Evolutionary conservation across 768 basidiomycete genomes (phyloP).

Genomic region (Phlebiopsis flavidoalba): DNA sequence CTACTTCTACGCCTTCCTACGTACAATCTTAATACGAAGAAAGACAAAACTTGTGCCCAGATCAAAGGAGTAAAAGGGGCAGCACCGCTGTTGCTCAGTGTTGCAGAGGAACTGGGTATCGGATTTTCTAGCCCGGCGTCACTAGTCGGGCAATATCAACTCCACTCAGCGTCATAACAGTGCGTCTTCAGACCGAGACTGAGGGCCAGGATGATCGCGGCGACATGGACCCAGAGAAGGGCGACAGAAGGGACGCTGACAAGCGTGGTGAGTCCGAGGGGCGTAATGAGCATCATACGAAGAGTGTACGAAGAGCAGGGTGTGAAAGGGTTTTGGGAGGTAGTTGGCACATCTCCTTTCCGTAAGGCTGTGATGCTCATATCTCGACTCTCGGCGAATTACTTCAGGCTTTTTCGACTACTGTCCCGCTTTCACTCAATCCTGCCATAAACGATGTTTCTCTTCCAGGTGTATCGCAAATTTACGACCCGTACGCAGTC

Average conservation of each 20-base stretch:
- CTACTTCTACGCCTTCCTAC: conserved; percentile 50
- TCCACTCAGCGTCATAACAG: conserved; percentile 52
- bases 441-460: conserved; percentile 53
- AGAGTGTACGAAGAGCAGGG: conserved; percentile 46
- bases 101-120: conserved; percentile 46
- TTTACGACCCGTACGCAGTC: conserved; percentile 22
- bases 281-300: conserved; percentile 26
- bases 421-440: conserved; percentile 45
- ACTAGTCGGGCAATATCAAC: conserved; percentile 49
- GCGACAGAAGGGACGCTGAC: conserved; percentile 8
- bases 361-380: background rate
- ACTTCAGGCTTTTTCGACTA: conserved; percentile 42
- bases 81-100: conserved; percentile 19
- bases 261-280: conserved; percentile 8
- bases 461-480: conserved; percentile 47
- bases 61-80: background rate
- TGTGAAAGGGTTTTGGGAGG: conserved; percentile 53
- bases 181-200: conserved; percentile 44
- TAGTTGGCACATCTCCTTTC: conserved; percentile 13
- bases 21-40: conserved; percentile 34
- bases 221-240: conserved; percentile 9
- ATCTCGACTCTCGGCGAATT: background rate
- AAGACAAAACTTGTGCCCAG: conserved; percentile 7
- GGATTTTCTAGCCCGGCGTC: conserved; percentile 56
- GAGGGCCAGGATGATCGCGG: conserved; percentile 29